Percentiles rank a stretch among this genome's conserved stretches.
phyloP scores from a whole-genome alignment of 805 yeast species.

The Wickerhamiella slavikovae region DNA sequence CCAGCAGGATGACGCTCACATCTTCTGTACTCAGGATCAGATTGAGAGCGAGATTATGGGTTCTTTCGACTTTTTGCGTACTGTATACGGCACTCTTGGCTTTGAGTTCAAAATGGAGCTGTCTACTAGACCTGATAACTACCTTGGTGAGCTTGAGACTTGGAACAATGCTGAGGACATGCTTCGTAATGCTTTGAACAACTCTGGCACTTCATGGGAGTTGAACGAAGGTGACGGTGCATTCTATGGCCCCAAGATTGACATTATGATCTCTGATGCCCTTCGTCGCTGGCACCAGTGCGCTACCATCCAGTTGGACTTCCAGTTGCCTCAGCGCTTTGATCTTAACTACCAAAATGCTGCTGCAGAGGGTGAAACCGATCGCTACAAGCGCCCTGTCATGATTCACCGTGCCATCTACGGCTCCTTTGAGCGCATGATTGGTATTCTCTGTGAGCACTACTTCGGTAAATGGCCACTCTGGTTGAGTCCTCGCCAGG shows the following conservation, averaged over 20 bases:
- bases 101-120: slow-evolving; percentile 92
- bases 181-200: slow-evolving; percentile 62
- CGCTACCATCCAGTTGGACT: slow-evolving; percentile 96
- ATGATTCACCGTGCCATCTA: slow-evolving; percentile 98
- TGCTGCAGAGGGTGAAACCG: slow-evolving; percentile 13
- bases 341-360: slow-evolving; percentile 60
- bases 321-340: slow-evolving; percentile 92
- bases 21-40: slow-evolving; percentile 86
- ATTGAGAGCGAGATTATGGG: slow-evolving; percentile 68
- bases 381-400: slow-evolving; percentile 66
- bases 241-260: slow-evolving; percentile 93
- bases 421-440: slow-evolving; percentile 98
- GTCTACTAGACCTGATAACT: slow-evolving; percentile 93
- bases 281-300: slow-evolving; percentile 95
- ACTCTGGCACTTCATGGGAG: slow-evolving; percentile 84
- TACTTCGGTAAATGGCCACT: slow-evolving; percentile 99
- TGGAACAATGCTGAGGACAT: slow-evolving; percentile 85
- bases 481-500: slow-evolving; percentile 99
- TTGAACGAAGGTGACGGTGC: slow-evolving; percentile 95
- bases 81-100: slow-evolving; percentile 78
- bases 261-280: slow-evolving; percentile 87
- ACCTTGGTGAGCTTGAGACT: slow-evolving; percentile 79
- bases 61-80: slow-evolving; percentile 68
- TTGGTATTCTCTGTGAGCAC: slow-evolving; percentile 94
- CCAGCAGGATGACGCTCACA: slow-evolving; percentile 98